These are phyloP conservation scores for Collybia sp. DNA, from an alignment of 768 basidiomycete genomes.

Conservation along the genomic window DNA sequence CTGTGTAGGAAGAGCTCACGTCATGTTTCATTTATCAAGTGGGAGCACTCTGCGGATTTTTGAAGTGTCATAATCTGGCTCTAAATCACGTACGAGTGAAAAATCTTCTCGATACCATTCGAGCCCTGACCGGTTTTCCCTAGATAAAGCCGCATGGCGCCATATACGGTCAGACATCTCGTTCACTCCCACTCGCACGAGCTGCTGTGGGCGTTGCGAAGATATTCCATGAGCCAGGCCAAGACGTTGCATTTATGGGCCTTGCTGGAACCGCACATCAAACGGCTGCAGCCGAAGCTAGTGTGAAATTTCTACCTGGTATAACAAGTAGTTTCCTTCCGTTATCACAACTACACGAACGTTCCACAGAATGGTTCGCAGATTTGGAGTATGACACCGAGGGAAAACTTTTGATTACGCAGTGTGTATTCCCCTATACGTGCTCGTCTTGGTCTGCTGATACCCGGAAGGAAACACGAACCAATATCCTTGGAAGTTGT, in stretches of 20 bases:
- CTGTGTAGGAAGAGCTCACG: constrained; percentile 43
- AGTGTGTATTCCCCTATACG: constrained; percentile 25
- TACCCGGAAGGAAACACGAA: constrained; percentile 38
- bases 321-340: not conserved
- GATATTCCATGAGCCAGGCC: constrained; percentile 33
- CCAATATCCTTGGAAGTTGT: constrained; percentile 40
- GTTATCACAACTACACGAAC: not conserved
- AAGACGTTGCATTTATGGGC: constrained; percentile 52
- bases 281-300: constrained; percentile 44
- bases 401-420: constrained; percentile 57
- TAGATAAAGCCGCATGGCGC: constrained; percentile 62
- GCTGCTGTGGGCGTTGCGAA: constrained; percentile 50
- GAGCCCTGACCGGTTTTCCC: not conserved
- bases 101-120: not conserved
- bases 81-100: constrained; percentile 47
- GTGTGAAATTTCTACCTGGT: constrained; percentile 62
- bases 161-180: constrained; percentile 55
- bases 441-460: not conserved
- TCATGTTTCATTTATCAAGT: constrained; percentile 64
- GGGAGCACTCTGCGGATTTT: constrained; percentile 58
- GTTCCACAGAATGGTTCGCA: constrained; percentile 57
- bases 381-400: constrained; percentile 56
- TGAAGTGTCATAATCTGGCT: constrained; percentile 44
- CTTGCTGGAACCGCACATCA: constrained; percentile 64
- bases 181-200: constrained; percentile 49